Conservation (phyloP, 306 rosid genomes). For the Sophora flavescens region DNA sequence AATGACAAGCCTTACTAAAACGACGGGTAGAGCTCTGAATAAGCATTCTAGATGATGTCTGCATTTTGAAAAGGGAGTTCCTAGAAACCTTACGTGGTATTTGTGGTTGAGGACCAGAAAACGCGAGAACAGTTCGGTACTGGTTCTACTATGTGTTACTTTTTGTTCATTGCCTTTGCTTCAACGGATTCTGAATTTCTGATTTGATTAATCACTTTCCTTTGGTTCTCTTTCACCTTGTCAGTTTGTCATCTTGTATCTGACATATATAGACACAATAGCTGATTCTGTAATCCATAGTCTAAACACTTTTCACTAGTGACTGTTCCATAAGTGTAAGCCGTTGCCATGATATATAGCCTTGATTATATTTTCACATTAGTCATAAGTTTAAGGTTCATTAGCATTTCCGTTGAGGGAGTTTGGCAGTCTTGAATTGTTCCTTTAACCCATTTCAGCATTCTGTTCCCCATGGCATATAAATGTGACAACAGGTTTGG, state of each 20-base stretch:
- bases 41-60: not conserved
- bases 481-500: not conserved
- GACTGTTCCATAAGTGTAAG: slow-evolving; percentile 15
- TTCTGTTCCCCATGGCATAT: not conserved
- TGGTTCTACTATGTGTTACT: not conserved
- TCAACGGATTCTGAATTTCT: slow-evolving; percentile 20
- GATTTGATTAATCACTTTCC: not conserved
- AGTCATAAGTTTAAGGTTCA: not conserved
- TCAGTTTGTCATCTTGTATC: slow-evolving; percentile 31
- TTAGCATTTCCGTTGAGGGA: not conserved
- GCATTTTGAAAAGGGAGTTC: slow-evolving; percentile 30
- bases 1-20: not conserved
- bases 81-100: not conserved
- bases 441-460: not conserved
- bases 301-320: not conserved
- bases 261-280: not conserved
- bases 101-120: slow-evolving; percentile 9
- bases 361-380: not conserved
- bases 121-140: not conserved
- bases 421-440: not conserved
- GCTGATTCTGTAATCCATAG: not conserved
- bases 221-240: not conserved
- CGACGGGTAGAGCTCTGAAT: not conserved
- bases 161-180: not conserved
- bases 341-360: not conserved